Evolutionary conservation across 1,284 basidiomycete genomes (phyloP), one percentile per base, ranked within the genome.

Genomic region (Phellopilus nigrolimitatus): DNA sequence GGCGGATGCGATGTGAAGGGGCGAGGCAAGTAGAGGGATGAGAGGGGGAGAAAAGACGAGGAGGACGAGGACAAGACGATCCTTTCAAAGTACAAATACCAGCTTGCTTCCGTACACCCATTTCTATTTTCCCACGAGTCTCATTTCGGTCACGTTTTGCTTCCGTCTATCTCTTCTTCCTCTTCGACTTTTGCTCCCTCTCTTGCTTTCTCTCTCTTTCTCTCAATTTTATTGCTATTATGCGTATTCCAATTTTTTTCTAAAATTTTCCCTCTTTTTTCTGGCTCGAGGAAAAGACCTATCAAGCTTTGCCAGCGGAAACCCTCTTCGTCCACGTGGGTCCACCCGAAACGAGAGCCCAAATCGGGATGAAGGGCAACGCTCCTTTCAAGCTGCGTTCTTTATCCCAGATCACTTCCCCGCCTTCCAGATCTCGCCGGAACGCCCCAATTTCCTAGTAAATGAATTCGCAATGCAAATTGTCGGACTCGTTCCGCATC

Each of bases 41-140:
- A 5, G 19, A 17, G 17, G 10, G 24, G 37, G 33, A n/a, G 12
- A 22, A 13, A 22, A n/a, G 34, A 25, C 24, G 12, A 17, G 12
- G 13, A 27, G 45, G 36, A 24, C 15, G 34, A 47, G 45, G 30
- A 47, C 31, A 47, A 36, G 45, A 22, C 34, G 45, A 36, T 31
- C 45, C 45, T 25, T 47, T 21, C 15, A 12, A 36, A 36, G 31
- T 47, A 37, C 45, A 37, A 37, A 47, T 37, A 47, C 33, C 33
- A 47, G n/a, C 17, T 21, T 21, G 30, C 44, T 46, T 46, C 44
- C 22, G 13, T 34, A 8, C 31, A 37, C 12, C 15, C 19, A 15
- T 13, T 37, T 38, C 33, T 38, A 3, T 25, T 45, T 47, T 47
- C 45, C 33, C 45, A 47, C 45, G 45, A 17, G 31, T 33, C 31